Base-by-base conservation (phyloP, 306 rosid genomes). In the Fragaria vesca region DNA sequence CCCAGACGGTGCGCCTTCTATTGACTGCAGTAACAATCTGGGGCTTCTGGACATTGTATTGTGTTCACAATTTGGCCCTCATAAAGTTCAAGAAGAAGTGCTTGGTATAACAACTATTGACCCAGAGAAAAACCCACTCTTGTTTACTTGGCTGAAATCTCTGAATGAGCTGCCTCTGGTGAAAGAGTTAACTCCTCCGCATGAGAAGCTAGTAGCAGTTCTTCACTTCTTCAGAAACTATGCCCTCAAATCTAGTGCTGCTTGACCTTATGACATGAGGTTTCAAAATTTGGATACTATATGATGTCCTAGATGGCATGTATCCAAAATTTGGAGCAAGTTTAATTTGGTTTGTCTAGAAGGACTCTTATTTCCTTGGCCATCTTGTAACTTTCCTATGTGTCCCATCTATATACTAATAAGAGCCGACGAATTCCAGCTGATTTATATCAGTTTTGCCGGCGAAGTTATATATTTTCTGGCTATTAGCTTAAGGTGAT, bases 41-140 rank as follows among this genome's bases (percentile, higher is more conserved):
- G 79, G 79, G 58, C n/a, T 80, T 45, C 75, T 80, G 54, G 79
- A 80, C 73, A 54, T 74, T n/a, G 58, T 80, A 4, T 16, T 80
- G 0, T 2, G 15, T 12, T 13, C 71, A 13, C 7, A 11, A 13
- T 47, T 80, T 58, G 63, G 79, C 4, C n/a, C 42, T 50, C 20
- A 67, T 6, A 57, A 42, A 67, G 71, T 60, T 66, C 71, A n/a
- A 0, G 82, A 79, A 66, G 79, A 74, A 74, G 79, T 74, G 17
- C 62, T 80, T 80, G 79, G 79, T 61, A 32, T 46, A 7, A 74
- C 58, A 54, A 34, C 69, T 18, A 71, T 72, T 5, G 75, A 74
- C 71, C 42, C 10, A 55, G 79, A 55, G 40, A 80, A 32, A 48
- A 42, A 11, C 18, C 79, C 76, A 32, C 45, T 74, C 13, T 2